These are phyloP conservation scores for Cicer bijugum DNA, from an alignment of 306 rosid species.

Conservation along the genomic window DNA sequence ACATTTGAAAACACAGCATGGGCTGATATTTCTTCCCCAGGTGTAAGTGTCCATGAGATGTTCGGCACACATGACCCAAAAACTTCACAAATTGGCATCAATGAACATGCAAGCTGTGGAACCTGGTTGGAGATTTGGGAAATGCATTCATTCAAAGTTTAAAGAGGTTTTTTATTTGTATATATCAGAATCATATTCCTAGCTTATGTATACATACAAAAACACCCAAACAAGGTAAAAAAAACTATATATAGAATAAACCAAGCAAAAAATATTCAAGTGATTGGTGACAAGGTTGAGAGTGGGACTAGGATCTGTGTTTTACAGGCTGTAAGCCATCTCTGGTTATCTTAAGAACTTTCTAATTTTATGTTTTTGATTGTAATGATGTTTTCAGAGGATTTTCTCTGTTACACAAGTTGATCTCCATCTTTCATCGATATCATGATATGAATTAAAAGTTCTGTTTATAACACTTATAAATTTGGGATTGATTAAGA, in stretches of 20 bases:
- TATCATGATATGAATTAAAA: neutral
- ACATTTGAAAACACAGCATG: slow-evolving; percentile 97
- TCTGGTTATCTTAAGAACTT: slow-evolving; percentile 12
- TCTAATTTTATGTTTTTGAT: slow-evolving; percentile 12
- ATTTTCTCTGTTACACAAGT: slow-evolving; percentile 11
- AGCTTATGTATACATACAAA: neutral
- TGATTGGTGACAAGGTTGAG: slow-evolving; percentile 1
- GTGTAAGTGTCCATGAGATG: slow-evolving; percentile 66
- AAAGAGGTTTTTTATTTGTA: neutral
- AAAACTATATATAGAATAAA: slow-evolving; percentile 13
- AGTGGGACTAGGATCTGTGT: slow-evolving; percentile 7
- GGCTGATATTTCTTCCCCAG: slow-evolving; percentile 87
- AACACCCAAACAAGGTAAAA: slow-evolving; percentile 3
- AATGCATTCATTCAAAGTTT: slow-evolving; percentile 32
- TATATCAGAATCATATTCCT: neutral
- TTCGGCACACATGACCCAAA: slow-evolving; percentile 93
- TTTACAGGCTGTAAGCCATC: neutral
- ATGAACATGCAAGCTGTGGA: slow-evolving; percentile 94
- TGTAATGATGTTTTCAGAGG: neutral
- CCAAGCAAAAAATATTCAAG: neutral
- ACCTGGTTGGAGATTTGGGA: slow-evolving; percentile 59
- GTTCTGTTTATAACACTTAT: slow-evolving; percentile 1
- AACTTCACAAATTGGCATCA: slow-evolving; percentile 99
- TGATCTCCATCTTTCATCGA: slow-evolving; percentile 17
- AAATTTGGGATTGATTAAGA: neutral